Conservation (phyloP, 495 filamentous ascomycete species). For the Neurospora sp. region DNA sequence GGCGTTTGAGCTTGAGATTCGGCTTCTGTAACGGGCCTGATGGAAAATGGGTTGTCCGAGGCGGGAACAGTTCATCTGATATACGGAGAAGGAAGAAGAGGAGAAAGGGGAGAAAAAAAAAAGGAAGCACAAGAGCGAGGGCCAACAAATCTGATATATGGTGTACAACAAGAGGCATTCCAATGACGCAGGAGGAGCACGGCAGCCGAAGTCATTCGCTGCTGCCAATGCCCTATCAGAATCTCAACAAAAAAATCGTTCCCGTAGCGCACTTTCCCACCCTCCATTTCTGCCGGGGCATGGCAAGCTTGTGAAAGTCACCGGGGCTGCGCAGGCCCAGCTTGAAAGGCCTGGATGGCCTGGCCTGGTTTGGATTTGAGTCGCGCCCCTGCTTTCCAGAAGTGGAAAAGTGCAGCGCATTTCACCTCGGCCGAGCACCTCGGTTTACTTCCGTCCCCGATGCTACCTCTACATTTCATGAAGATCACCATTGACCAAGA, state of each 20-base stretch:
- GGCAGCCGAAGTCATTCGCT: not conserved
- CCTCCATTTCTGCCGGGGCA: not conserved
- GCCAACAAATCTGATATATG: not conserved
- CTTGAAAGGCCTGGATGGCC: not conserved
- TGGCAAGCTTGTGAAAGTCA: not conserved
- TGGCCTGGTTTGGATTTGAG: not conserved
- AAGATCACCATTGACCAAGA: not conserved
- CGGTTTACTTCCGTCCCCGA: not conserved
- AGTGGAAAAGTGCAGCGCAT: not conserved
- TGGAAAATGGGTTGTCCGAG: not conserved
- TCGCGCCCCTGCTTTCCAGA: not conserved
- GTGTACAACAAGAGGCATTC: not conserved
- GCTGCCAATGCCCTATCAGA: not conserved
- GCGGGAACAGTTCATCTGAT: not conserved
- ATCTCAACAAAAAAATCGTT: not conserved
- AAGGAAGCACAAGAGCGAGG: not conserved
- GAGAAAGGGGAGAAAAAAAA: not conserved
- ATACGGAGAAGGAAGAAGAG: not conserved
- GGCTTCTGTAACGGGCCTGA: not conserved
- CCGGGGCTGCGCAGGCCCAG: not conserved
- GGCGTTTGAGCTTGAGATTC: not conserved
- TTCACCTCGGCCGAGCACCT: not conserved
- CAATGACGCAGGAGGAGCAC: not conserved
- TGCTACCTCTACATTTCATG: not conserved
- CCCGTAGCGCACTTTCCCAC: not conserved